Evolutionary conservation across 805 yeast species (phyloP), one percentile per base, ranked within the genome.

Genomic region (Saturnispora besseyi): DNA sequence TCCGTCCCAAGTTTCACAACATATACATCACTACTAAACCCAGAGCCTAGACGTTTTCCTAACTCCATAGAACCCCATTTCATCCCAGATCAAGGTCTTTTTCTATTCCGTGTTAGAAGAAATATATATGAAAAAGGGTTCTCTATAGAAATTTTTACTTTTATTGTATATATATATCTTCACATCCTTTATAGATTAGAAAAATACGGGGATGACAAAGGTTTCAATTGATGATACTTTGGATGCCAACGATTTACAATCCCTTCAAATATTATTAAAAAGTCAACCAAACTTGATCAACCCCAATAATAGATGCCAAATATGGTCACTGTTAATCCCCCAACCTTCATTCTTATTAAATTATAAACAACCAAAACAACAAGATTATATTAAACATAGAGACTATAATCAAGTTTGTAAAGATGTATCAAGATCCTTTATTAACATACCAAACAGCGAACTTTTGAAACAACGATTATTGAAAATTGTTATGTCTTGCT

Each of bases 401-500:
- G 96, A 88, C 60, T 93, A 84, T 58, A 76, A 76, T 7, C 99
- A 91, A 64, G 88, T 89, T 1, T 64, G 69, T 45, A 74, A 88
- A 50, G 99, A 91, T 65, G 82, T 87, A 2, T 77, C 77, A 21
- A 68, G 99, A 46, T 78, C 95, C 12, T 84, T 82, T 60, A 76
- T 75, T 9, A 60, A 59, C 52, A 68, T 68, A 42, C 73, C 56
- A 18, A 42, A 63, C 3, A 34, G 53, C 15, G 28, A 28, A 2
- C 45, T 51, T n/a, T 64, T 81, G 44, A 71, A 75, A 51, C 60
- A 60, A 26, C 60, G 72, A 44, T 66, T 82, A 45, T 61, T 59
- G 24, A 62, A 62, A 5, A 54, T 82, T 12, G 74, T 87, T 3
- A 64, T 76, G 12, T 68, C 70, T 18, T 70, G 88, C 2, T 69